Evolutionary conservation across 306 rosid species (phyloP).

Genomic region (Styphnolobium japonicum): DNA sequence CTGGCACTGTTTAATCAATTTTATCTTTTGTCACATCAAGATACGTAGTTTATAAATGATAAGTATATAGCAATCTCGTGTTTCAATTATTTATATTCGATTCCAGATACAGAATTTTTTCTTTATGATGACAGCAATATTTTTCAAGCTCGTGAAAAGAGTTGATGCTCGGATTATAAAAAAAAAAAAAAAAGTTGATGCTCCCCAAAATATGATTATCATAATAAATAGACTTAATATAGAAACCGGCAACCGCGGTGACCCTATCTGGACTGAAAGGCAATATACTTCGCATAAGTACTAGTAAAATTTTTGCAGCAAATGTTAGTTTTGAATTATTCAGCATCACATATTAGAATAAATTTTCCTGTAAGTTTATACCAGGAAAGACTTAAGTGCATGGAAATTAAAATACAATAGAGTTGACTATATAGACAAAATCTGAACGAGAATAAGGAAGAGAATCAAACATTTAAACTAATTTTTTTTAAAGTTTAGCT

Average conservation of each 20-base stretch:
- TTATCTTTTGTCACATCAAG: neutral
- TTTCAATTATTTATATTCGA: neutral
- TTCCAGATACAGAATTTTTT: neutral
- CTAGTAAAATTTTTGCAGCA: neutral
- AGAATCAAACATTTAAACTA: conserved; percentile 18
- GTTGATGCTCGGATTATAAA: no score
- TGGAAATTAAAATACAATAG: conserved; percentile 9
- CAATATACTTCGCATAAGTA: neutral
- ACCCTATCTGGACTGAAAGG: neutral
- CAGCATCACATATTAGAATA: neutral
- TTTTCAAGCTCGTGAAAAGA: neutral
- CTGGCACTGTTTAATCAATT: neutral
- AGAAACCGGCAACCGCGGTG: neutral
- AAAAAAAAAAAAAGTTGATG: neutral
- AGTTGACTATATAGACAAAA: conserved; percentile 1
- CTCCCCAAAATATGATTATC: neutral
- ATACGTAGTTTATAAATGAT: neutral
- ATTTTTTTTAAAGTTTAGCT: neutral
- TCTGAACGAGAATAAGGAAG: conserved; percentile 26
- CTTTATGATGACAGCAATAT: neutral
- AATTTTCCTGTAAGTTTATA: neutral
- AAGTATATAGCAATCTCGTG: neutral
- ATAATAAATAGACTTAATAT: neutral
- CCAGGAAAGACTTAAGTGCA: conserved; percentile 7
- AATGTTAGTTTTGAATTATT: conserved; percentile 12